Percentiles rank a stretch among this genome's conserved stretches.
Evolutionary conservation across 768 basidiomycete species (phyloP).

Genomic region (Boletus edulis): DNA sequence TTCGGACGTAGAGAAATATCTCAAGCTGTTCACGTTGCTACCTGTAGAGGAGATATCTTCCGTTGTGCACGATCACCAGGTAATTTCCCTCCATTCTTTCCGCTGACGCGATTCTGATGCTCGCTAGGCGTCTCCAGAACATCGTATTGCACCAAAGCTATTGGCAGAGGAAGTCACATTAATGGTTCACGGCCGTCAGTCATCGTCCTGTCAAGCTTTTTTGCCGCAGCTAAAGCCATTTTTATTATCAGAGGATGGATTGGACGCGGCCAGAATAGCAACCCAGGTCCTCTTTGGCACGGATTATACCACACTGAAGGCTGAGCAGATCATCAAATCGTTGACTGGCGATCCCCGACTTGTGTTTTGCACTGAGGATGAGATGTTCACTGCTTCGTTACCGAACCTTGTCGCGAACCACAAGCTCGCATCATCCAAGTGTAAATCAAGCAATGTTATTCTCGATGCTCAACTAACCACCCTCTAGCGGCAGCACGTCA

Average conservation of each 20-base stretch:
- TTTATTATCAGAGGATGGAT: conserved; percentile 33
- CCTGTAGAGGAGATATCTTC: conserved; percentile 53
- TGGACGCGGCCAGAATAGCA: conserved; percentile 41
- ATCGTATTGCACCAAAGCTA: conserved; percentile 46
- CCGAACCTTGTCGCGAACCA: conserved; percentile 59
- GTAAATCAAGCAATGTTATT: conserved; percentile 39
- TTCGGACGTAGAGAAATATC: conserved; percentile 72
- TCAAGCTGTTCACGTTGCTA: conserved; percentile 82
- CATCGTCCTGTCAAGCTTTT: neutral
- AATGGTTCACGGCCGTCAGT: conserved; percentile 57
- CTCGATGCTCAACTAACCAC: conserved; percentile 7
- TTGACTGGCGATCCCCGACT: conserved; percentile 68
- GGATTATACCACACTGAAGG: conserved; percentile 41
- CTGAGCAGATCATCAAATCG: conserved; percentile 56
- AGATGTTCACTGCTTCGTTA: conserved; percentile 53
- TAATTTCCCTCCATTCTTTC: conserved; percentile 25
- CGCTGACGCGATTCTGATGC: neutral
- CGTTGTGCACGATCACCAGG: conserved; percentile 58
- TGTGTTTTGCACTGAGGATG: conserved; percentile 44
- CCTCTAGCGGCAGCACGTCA: conserved; percentile 59
- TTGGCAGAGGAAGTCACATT: conserved; percentile 60
- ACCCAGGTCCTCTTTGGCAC: conserved; percentile 46
- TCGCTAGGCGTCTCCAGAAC: conserved; percentile 31
- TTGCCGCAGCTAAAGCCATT: neutral
- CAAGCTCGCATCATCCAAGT: conserved; percentile 59